Percentiles rank a stretch among this genome's conserved stretches.
These are phyloP conservation scores for Leishmania arabica DNA, from an alignment of 208 protist genomes.

Conservation along the genomic window DNA sequence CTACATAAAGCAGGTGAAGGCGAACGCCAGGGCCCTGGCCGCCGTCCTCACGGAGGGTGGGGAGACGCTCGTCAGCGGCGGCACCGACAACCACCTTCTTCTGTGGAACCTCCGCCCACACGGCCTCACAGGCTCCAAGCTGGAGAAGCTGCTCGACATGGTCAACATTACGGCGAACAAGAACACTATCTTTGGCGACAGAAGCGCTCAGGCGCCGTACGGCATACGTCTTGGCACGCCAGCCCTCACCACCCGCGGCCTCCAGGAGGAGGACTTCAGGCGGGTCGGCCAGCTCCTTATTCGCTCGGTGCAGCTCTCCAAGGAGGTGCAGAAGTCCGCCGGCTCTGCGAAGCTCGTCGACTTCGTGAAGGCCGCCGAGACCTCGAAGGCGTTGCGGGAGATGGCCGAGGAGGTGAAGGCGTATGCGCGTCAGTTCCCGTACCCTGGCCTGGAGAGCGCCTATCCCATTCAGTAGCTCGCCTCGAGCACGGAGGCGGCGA, in stretches of 20 bases:
- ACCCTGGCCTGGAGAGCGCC: constrained; percentile 76
- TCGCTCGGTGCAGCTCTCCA: constrained; percentile 77
- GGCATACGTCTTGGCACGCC: constrained; percentile 96
- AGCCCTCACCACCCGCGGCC: constrained; percentile 95
- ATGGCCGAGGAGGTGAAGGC: constrained; percentile 82
- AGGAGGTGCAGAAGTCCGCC: constrained; percentile 69
- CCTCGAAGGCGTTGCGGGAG: constrained; percentile 44
- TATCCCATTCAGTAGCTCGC: constrained; percentile 34
- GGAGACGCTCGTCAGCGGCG: constrained; percentile 94
- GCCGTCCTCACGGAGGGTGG: constrained; percentile 77
- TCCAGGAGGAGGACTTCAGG: constrained; percentile 92
- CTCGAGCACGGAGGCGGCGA: background rate
- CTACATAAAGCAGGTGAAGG: constrained; percentile 93
- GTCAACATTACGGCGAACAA: constrained; percentile 97
- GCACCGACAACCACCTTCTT: constrained; percentile 98
- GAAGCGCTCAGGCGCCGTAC: constrained; percentile 90
- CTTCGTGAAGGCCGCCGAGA: constrained; percentile 60
- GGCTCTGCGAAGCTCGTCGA: constrained; percentile 79
- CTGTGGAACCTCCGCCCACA: constrained; percentile 97
- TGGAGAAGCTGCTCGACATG: constrained; percentile 95
- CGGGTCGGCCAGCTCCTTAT: constrained; percentile 92
- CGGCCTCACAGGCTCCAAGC: constrained; percentile 94
- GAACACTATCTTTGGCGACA: constrained; percentile 96
- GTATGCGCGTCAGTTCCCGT: constrained; percentile 79
- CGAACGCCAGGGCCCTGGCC: constrained; percentile 91